phyloP scores from a whole-genome alignment of 1,284 basidiomycete species.

The Omphalotus olearius region DNA sequence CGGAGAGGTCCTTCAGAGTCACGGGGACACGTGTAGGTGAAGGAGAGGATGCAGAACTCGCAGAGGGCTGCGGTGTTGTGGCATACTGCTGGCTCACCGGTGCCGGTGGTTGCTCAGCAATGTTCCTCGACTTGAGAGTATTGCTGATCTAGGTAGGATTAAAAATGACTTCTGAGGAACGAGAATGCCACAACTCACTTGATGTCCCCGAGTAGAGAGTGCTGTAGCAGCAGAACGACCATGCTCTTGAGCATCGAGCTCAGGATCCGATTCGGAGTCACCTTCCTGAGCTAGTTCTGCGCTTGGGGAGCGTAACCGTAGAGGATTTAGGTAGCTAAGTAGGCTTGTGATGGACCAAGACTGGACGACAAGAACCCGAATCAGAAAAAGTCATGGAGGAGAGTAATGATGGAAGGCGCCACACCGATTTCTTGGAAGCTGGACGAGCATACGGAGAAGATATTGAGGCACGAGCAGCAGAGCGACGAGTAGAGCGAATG shows the following conservation, averaged over 20 bases:
- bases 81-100: neutral
- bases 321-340: constrained; percentile 43
- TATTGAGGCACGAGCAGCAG: constrained; percentile 25
- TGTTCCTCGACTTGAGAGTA: neutral
- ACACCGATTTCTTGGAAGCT: constrained; percentile 40
- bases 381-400: constrained; percentile 6
- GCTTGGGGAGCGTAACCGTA: constrained; percentile 24
- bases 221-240: constrained; percentile 18
- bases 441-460: constrained; percentile 35
- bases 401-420: constrained; percentile 13
- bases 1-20: too few relatives aligned
- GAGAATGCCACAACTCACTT: constrained; percentile 20
- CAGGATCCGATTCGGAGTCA: constrained; percentile 15
- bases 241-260: constrained; percentile 10
- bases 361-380: constrained; percentile 25
- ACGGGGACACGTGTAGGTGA: constrained; percentile 14
- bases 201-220: constrained; percentile 26
- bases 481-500: constrained; percentile 39
- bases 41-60: constrained; percentile 7
- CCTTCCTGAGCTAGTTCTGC: constrained; percentile 9
- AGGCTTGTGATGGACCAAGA: constrained; percentile 48
- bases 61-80: neutral
- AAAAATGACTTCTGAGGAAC: too few relatives aligned
- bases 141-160: neutral
- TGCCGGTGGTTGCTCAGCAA: neutral